These are phyloP conservation scores for Primulina tabacum DNA, from an alignment of 257 asterid genomes.

Conservation along the genomic window DNA sequence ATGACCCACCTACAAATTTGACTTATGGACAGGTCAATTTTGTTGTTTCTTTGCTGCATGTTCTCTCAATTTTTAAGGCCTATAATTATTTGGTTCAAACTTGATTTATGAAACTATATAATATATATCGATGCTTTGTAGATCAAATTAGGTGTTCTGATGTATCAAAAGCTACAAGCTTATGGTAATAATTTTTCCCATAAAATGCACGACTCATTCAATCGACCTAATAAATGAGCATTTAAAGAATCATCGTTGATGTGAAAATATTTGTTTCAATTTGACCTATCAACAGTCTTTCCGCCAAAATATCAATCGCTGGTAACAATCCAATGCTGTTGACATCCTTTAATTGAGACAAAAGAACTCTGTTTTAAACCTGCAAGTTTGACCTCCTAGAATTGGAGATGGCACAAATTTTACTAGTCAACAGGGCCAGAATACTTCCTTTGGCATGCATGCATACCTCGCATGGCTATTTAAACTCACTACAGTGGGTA, in stretches of 20 bases:
- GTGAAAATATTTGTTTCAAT: background rate
- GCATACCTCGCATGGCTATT: background rate
- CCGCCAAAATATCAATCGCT: background rate
- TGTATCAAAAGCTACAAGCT: too few species aligned
- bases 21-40: conserved; percentile 68
- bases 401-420: background rate
- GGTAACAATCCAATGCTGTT: background rate
- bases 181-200: background rate
- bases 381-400: background rate
- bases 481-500: background rate
- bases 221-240: background rate
- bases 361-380: too few species aligned
- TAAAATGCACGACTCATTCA: background rate
- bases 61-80: conserved; percentile 1
- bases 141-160: background rate
- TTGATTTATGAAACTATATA: background rate
- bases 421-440: background rate
- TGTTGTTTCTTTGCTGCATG: conserved; percentile 4
- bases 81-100: background rate
- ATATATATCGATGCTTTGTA: background rate
- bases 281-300: background rate
- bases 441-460: background rate
- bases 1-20: conserved; percentile 74
- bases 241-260: too few species aligned
- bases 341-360: background rate